Evolutionary conservation across 2,329 filamentous ascomycete genomes (phyloP).

Genomic region (Pseudocercospora macadamiae): DNA sequence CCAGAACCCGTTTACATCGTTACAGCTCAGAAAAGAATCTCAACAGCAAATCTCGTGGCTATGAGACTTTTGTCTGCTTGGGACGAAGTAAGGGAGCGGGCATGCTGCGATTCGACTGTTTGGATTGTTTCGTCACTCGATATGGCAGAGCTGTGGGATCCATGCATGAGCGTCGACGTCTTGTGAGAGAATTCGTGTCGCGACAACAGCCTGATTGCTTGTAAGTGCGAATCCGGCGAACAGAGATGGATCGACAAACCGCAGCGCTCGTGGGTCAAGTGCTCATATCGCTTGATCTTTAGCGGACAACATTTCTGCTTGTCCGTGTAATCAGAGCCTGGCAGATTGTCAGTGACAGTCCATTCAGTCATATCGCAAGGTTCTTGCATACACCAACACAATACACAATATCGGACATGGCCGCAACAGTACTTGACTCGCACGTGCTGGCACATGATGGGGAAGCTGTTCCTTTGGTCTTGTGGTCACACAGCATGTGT

Average conservation of each 20-base stretch:
- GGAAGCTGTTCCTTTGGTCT: neutral
- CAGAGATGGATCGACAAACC: constrained; percentile 10
- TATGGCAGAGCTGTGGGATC: constrained; percentile 9
- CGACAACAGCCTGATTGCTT: constrained; percentile 18
- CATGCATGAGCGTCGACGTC: constrained; percentile 16
- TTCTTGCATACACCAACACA: constrained; percentile 23
- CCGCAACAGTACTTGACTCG: constrained; percentile 24
- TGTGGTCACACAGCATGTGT: constrained; percentile 6
- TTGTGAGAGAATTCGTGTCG: constrained; percentile 23
- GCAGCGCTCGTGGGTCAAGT: constrained; percentile 20
- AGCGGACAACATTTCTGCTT: constrained; percentile 24
- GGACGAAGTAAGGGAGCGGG: constrained; percentile 8
- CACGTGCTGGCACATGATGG: constrained; percentile 25
- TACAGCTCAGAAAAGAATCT: neutral
- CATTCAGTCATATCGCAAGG: neutral
- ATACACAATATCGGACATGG: constrained; percentile 23
- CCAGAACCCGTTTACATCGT: neutral
- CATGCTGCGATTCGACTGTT: constrained; percentile 4
- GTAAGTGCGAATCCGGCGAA: neutral
- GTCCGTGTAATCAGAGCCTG: constrained; percentile 25
- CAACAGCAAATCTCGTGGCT: neutral
- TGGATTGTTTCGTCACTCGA: constrained; percentile 3
- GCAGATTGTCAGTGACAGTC: neutral
- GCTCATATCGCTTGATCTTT: constrained; percentile 21
- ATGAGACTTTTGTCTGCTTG: constrained; percentile 10